Evolutionary conservation across 345 rosid genomes (phyloP), one percentile per base, ranked within the genome.

Genomic region (Camelina neglecta): DNA sequence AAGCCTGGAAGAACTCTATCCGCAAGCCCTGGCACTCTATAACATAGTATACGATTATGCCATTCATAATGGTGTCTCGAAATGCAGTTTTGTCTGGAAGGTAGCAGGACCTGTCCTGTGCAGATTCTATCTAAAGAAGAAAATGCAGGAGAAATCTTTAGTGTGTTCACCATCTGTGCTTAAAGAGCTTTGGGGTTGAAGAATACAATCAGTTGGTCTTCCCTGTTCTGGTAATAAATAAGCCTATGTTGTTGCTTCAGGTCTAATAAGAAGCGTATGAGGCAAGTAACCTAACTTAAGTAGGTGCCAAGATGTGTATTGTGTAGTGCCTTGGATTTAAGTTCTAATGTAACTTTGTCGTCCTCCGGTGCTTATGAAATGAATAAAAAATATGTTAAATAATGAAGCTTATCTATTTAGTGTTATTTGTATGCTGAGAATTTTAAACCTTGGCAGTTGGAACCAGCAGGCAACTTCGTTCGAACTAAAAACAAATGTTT

Each of bases 11-110:
- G 93, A 91, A 33, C 78, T 91, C 15, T 77, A 82, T 2, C 26
- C 73, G 0, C 87, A 86, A 59, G 94, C 92, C 4, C 45, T 81
- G 0, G 92, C 96, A 2, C 81, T 91, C 12, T 91, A 91, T 35
- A 64, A 87, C 42, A 29, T 80, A 4, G 67, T 51, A 11, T 91
- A 87, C 0, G 82, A 83, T 13, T 24, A 82, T 61, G 97, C 97
- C 1, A 65, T 5, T 8, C 8, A 44, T 0, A 11, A 4, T 15
- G 31, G 8, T 10, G 81, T 31, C 0, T 0, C 12, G 0, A 63
- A 24, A 20, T 88, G 97, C 42, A 15, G 57, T 4, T 89, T 93
- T 71, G 96, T 87, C 13, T 91, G 98, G 98, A 91, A 60, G 60
- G 83, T 85, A 29, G 94, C 96, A 20, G 94, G 97, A 16, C 64